Base-by-base conservation (phyloP, 1,139 yeast genomes). In the Magnusiomyces magnusii region DNA sequence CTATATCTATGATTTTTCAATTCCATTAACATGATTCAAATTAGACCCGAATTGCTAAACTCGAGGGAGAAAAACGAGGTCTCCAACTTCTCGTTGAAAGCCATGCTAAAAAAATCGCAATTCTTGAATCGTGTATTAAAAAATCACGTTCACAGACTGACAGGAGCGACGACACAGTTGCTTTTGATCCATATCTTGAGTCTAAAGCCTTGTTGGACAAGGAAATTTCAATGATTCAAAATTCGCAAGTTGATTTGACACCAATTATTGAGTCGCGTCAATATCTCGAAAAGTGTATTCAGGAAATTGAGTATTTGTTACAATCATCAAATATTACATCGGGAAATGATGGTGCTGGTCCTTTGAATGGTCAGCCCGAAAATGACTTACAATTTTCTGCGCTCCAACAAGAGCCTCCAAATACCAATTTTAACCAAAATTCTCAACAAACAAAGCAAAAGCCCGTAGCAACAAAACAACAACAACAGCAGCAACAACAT, bases 51-150 rank as follows among this genome's bases (percentile, higher is more conserved):
- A 73, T 76, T 42, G 73, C 76, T 19, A 69, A 69, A 31, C 65
- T 76, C 25, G 78, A 76, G 61, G 75, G 76, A 31, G 78, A 76
- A 58, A 73, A 73, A 57, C 66, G 71, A 31, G 72, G 72, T 19
- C 67, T 71, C 25, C 71, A 68, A 60, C 61, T 68, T 27, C 57
- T 68, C 36, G 64, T 69, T 13, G 70, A 68, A 49, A 64, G 67
- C 50, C 67, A 68, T 51, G 61, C 64, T 39, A 68, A 68, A 60
- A 64, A 72, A 57, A 64, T 73, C 54, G 56, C 64, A 25, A 66
- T 70, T 24, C 62, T 71, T 34, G 71, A 69, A 58, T 50, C 66
- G 2, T 54, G 57, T 23, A 51, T 53, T 23, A 27, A 47, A 41
- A 25, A 39, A 21, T n/a, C 27, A 23, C 49, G 49, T 9, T 17